Evolutionary conservation across 2,329 filamentous ascomycete species (phyloP), one percentile per base, ranked within the genome.

Genomic region (Delphinella strobiligena): DNA sequence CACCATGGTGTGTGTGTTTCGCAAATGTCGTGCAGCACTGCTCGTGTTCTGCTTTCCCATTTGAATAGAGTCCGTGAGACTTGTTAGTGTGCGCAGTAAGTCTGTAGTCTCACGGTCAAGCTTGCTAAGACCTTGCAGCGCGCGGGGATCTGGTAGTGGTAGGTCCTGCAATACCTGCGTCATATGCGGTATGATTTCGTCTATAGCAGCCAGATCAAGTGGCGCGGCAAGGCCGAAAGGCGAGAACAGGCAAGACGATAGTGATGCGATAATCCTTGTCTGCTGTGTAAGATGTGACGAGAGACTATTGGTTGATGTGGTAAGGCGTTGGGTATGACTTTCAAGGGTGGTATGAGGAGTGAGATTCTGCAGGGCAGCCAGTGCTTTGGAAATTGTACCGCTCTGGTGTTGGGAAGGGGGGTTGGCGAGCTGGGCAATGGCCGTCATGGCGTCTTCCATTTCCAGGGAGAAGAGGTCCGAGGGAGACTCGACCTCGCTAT

Each of bases 1-100:
- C 1, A 96, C 80, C 45, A 93, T 75, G 56, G 93, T 88, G 51
- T 81, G 83, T 5, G 85, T 87, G 27, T 78, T 83, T 49, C 82
- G 80, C 37, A 98, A 66, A 33, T 86, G 75, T 40, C 91, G 71
- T 2, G 81, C 79, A 2, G 89, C 91, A 8, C 82, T 81, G 3
- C 78, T 82, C 0, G 85, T 91, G 1, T 84, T 82, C 61, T 96
- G 89, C 10, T 86, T 79, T 22, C 82, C 87, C 80, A 96, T 94
- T 61, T 96, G 89, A 24, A 98, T 69, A 3, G 85, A 88, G 58
- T 98, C 91, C 5, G 84, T 86, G 4, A 98, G 69, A 49, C 86
- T 82, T 50, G 85, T 86, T 34, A 98, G 73, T 5, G 85, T 84
- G 52, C 85, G 75, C 7, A 89, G 70, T 3, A 84, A 78, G 66